These are phyloP conservation scores for Mortierella sp. DNA, from an alignment of 371 early-diverging fungal species.

Conservation along the genomic window DNA sequence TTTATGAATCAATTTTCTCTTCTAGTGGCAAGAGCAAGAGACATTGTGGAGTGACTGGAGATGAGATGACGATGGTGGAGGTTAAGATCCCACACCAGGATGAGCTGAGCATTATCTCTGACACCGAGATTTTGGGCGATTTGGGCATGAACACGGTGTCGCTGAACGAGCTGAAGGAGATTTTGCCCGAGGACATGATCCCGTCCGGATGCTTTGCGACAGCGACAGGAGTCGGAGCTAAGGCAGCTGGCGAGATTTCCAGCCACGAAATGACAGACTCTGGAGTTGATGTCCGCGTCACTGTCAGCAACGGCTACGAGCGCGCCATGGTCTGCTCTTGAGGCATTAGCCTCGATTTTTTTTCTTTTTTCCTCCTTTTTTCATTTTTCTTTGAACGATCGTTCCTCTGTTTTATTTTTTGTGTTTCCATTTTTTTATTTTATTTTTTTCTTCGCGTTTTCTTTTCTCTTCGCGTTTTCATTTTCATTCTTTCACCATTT, in stretches of 20 bases:
- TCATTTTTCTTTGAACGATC: not conserved
- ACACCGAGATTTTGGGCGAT: conserved; percentile 43
- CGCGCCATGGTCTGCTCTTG: conserved; percentile 27
- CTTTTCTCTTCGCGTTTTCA: not conserved
- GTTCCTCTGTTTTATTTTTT: not conserved
- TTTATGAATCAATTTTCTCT: not conserved
- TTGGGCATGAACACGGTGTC: conserved; percentile 28
- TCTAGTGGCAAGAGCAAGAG: conserved; percentile 30
- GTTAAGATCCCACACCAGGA: conserved; percentile 41
- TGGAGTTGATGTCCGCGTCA: conserved; percentile 8
- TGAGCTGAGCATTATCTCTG: conserved; percentile 42
- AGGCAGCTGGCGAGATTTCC: not conserved
- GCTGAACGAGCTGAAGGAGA: conserved; percentile 7
- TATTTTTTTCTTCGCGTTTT: not conserved
- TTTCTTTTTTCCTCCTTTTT: not conserved
- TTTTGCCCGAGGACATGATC: conserved; percentile 24
- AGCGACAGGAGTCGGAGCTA: not conserved
- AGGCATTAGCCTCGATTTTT: not conserved
- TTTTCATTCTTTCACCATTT: conserved; percentile 6
- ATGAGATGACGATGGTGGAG: conserved; percentile 42
- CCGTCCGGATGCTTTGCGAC: conserved; percentile 17
- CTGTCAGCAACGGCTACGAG: conserved; percentile 34
- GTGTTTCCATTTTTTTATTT: not conserved
- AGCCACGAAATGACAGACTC: not conserved
- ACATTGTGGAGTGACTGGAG: conserved; percentile 20